Conservation (phyloP, 495 filamentous ascomycete species). For the Copromyces sp. region DNA sequence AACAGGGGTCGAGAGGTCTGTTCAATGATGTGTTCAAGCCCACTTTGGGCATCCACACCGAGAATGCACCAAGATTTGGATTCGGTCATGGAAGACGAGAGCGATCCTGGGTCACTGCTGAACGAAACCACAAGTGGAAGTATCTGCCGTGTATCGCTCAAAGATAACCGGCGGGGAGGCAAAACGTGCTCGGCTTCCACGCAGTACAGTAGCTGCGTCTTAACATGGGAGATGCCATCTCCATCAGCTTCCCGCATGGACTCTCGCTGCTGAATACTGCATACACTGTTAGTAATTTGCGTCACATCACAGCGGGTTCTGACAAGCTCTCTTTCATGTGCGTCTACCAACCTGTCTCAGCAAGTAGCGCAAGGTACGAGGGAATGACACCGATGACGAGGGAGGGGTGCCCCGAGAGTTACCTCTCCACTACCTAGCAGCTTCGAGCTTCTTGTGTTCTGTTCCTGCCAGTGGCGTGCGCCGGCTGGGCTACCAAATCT, state of each 20-base stretch:
- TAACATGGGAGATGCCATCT: background rate
- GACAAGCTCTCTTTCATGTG: background rate
- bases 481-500: background rate
- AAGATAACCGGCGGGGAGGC: background rate
- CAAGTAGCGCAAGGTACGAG: background rate
- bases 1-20: background rate
- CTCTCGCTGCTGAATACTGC: background rate
- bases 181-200: background rate
- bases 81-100: background rate
- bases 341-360: background rate
- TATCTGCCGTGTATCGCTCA: background rate
- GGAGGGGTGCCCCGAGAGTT: background rate
- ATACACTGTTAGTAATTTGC: background rate
- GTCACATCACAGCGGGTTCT: background rate
- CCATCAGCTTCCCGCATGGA: background rate
- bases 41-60: background rate
- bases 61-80: background rate
- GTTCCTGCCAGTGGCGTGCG: background rate
- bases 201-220: background rate
- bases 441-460: background rate
- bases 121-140: background rate
- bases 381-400: background rate
- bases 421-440: background rate
- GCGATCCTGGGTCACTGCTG: background rate
- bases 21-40: background rate